Evolutionary conservation across 352 stramenopile genomes (phyloP).

Genomic region (Globisporangium iwayamae): DNA sequence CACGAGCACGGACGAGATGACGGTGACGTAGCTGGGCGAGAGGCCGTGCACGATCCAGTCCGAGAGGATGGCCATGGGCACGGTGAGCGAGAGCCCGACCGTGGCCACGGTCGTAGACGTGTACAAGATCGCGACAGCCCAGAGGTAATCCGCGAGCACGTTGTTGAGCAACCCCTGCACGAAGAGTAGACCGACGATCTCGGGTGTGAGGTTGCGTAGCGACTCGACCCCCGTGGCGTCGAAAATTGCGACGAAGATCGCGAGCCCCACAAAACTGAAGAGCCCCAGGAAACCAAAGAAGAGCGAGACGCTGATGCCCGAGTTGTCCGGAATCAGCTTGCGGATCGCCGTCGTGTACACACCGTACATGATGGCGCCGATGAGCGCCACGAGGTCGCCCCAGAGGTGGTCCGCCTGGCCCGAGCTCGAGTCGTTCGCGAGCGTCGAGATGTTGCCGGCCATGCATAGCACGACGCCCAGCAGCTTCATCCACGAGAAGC

Average conservation of each 20-base stretch:
- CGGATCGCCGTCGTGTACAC: conserved; percentile 92
- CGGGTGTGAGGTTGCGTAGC: conserved; percentile 45
- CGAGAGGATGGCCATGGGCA: conserved; percentile 92
- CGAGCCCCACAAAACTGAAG: conserved; percentile 84
- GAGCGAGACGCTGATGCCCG: conserved; percentile 87
- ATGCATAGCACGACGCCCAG: conserved; percentile 86
- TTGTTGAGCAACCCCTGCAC: conserved; percentile 93
- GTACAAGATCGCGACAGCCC: conserved; percentile 92
- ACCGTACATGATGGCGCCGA: conserved; percentile 90
- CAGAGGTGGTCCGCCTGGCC: conserved; percentile 34
- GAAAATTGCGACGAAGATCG: conserved; percentile 57
- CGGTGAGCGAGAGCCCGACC: conserved; percentile 94
- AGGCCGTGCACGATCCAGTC: conserved; percentile 75
- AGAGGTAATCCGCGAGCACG: conserved; percentile 94
- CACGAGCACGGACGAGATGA: conserved; percentile 63
- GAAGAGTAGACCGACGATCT: conserved; percentile 82
- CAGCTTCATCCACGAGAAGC: conserved; percentile 78
- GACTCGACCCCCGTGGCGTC: conserved; percentile 62
- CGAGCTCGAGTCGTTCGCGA: conserved; percentile 60
- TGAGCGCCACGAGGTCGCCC: conserved; percentile 62
- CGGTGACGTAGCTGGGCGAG: conserved; percentile 44
- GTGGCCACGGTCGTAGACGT: conserved; percentile 95
- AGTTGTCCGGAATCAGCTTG: conserved; percentile 71
- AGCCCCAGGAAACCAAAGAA: conserved; percentile 94
- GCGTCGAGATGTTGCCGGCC: conserved; percentile 81